phyloP scores from a whole-genome alignment of 345 rosid species.

The Dipteronia sinensis region DNA sequence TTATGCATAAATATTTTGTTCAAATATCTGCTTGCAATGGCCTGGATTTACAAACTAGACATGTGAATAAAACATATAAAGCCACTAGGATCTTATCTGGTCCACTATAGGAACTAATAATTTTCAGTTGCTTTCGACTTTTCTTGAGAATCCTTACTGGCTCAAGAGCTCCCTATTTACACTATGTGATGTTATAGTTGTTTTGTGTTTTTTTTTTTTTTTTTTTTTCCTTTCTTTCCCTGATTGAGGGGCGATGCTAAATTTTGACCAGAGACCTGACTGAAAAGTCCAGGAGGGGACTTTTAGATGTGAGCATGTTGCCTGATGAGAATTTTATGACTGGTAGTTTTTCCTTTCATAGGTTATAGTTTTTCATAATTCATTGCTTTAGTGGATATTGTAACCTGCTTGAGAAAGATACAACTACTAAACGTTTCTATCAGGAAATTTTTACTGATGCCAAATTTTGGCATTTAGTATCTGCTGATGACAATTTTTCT shows the following conservation, averaged over 20 bases:
- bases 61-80: neutral
- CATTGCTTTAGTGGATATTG: neutral
- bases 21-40: neutral
- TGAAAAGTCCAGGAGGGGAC: neutral
- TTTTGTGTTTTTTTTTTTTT: neutral
- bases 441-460: neutral
- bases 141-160: neutral
- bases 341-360: neutral
- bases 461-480: neutral
- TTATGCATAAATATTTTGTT: neutral
- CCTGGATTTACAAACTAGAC: neutral
- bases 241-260: neutral
- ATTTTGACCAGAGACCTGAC: neutral
- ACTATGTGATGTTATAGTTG: neutral
- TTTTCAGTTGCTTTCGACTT: neutral
- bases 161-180: neutral
- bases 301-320: neutral
- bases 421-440: neutral
- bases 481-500: constrained; percentile 10
- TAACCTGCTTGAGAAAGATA: neutral
- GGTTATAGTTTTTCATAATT: neutral
- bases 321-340: neutral
- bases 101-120: neutral
- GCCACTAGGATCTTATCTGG: neutral
- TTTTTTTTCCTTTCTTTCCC: neutral